Percentiles rank a stretch among this genome's conserved stretches.
These are phyloP conservation scores for Teratosphaeria pseudoeucalypti DNA, from an alignment of 2,329 filamentous ascomycete genomes.

Conservation along the genomic window DNA sequence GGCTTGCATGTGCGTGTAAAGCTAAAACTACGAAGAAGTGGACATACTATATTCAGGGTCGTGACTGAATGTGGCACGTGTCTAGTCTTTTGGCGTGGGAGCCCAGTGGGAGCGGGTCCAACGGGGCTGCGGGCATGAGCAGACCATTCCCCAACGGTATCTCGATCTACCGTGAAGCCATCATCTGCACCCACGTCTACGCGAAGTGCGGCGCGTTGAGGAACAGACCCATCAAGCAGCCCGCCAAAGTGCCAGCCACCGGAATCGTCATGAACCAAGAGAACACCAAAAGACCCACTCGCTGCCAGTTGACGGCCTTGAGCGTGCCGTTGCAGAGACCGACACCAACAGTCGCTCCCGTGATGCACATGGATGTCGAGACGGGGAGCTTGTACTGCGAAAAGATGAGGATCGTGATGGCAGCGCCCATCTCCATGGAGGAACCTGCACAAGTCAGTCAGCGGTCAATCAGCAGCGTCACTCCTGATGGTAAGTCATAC, in stretches of 20 bases:
- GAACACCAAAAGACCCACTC: constrained; percentile 49
- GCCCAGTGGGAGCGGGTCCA: too few species aligned
- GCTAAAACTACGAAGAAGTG: too few species aligned
- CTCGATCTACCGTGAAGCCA: background rate
- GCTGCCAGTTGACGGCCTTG: constrained; percentile 53
- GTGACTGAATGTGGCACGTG: too few species aligned
- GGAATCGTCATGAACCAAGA: constrained; percentile 55
- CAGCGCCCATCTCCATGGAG: constrained; percentile 51
- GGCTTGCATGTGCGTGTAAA: too few species aligned
- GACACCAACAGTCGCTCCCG: constrained; percentile 52
- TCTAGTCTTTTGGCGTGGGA: too few species aligned
- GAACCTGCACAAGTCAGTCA: constrained; percentile 20
- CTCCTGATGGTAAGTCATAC: constrained; percentile 14
- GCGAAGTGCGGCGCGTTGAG: constrained; percentile 46
- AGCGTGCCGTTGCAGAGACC: constrained; percentile 50
- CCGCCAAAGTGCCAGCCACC: constrained; percentile 46
- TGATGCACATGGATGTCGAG: constrained; percentile 56
- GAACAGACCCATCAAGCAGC: constrained; percentile 52
- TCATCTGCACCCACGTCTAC: background rate
- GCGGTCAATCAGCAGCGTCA: background rate
- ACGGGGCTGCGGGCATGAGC: background rate
- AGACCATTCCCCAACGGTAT: background rate
- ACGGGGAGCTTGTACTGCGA: constrained; percentile 53
- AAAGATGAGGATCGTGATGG: constrained; percentile 53
- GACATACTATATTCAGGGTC: too few species aligned